These are phyloP conservation scores for Arthrinium phaeospermum DNA, from an alignment of 2,329 filamentous ascomycete species.

Conservation along the genomic window DNA sequence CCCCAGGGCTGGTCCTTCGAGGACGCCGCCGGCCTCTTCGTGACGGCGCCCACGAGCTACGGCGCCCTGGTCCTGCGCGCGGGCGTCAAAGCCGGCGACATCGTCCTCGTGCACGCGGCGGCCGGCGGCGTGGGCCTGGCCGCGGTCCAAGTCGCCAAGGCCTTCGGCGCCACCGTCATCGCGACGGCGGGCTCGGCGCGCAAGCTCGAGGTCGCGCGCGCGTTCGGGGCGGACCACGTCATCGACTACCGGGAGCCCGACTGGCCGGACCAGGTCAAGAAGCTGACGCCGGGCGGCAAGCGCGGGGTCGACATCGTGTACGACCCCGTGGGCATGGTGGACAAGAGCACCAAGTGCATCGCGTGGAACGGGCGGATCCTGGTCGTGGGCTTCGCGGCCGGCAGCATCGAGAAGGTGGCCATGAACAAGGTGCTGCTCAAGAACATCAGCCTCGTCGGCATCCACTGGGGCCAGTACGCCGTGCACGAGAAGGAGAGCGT, in stretches of 20 bases:
- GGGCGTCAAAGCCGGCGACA: conserved; percentile 78
- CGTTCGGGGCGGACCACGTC: conserved; percentile 84
- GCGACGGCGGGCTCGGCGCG: conserved; percentile 83
- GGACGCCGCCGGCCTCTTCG: conserved; percentile 87
- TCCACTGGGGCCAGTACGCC: conserved; percentile 91
- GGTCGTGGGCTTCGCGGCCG: conserved; percentile 87
- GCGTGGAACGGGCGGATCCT: conserved; percentile 91
- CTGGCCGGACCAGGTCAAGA: conserved; percentile 75
- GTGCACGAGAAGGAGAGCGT: conserved; percentile 74
- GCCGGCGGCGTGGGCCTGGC: conserved; percentile 91
- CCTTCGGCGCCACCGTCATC: conserved; percentile 88
- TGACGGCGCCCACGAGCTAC: conserved; percentile 91
- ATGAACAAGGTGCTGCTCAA: conserved; percentile 93
- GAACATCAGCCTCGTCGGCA: conserved; percentile 87
- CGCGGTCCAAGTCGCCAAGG: conserved; percentile 93
- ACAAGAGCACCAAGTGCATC: conserved; percentile 86
- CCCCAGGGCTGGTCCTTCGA: conserved; percentile 82
- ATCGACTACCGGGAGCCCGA: conserved; percentile 74
- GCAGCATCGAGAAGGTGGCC: conserved; percentile 87
- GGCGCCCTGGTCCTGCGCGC: conserved; percentile 81
- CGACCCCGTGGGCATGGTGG: conserved; percentile 90
- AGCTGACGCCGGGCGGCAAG: conserved; percentile 70
- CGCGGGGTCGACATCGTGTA: conserved; percentile 89
- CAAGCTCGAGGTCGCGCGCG: conserved; percentile 79
- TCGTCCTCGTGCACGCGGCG: conserved; percentile 88